phyloP scores from a whole-genome alignment of 2,329 filamentous ascomycete species.

The Fragosphaeria purpurea region DNA sequence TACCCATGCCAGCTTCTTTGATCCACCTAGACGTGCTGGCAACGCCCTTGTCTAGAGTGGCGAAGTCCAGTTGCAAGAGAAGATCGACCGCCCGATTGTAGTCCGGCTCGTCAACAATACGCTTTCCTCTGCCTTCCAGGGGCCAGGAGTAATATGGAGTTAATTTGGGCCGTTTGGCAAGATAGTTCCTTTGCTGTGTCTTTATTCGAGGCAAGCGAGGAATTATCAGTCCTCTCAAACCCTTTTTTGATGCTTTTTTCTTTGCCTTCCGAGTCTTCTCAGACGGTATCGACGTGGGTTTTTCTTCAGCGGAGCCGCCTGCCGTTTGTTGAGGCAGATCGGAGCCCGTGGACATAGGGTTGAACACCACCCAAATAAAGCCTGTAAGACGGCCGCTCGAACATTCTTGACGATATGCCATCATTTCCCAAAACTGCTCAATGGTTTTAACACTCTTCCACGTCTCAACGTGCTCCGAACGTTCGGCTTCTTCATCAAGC shows the following conservation, averaged over 20 bases:
- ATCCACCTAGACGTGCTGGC: constrained; percentile 62
- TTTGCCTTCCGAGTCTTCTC: constrained; percentile 9
- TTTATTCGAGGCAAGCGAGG: constrained; percentile 57
- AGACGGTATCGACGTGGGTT: background rate
- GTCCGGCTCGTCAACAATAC: constrained; percentile 50
- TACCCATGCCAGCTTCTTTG: constrained; percentile 49
- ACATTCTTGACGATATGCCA: constrained; percentile 93
- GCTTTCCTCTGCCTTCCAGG: constrained; percentile 47
- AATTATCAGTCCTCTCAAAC: constrained; percentile 52
- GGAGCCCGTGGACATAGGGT: constrained; percentile 28
- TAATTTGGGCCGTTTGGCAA: constrained; percentile 37
- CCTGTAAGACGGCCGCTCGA: constrained; percentile 86
- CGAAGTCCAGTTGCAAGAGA: constrained; percentile 65
- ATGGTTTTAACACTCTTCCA: constrained; percentile 80
- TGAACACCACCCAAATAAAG: constrained; percentile 88
- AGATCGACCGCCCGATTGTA: constrained; percentile 62
- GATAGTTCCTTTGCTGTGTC: constrained; percentile 40
- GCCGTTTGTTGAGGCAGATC: too few relatives aligned
- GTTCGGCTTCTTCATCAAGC: constrained; percentile 70
- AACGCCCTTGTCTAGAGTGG: constrained; percentile 50
- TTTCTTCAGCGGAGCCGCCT: too few relatives aligned
- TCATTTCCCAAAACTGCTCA: constrained; percentile 97
- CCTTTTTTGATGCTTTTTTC: constrained; percentile 36
- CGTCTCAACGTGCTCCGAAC: constrained; percentile 49
- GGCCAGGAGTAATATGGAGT: constrained; percentile 61